phyloP scores from a whole-genome alignment of 495 filamentous ascomycete genomes.

The Viridothelium virens region DNA sequence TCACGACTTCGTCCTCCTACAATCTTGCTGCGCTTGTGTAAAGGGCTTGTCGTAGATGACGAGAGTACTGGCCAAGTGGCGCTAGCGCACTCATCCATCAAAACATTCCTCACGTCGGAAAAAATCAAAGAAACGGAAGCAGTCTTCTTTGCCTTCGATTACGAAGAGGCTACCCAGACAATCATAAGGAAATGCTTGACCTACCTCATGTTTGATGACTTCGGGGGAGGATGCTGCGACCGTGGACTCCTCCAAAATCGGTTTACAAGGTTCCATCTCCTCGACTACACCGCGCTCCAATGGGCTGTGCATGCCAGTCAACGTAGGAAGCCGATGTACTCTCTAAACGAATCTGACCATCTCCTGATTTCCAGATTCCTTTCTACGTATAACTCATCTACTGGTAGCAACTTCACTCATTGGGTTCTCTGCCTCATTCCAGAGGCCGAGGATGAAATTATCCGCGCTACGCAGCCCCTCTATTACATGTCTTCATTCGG shows the following conservation, averaged over 20 bases:
- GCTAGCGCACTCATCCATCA: constrained; percentile 17
- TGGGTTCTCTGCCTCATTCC: constrained; percentile 10
- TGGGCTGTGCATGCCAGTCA: constrained; percentile 3
- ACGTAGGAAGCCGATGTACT: neutral
- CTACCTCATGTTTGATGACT: constrained; percentile 18
- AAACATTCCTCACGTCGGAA: constrained; percentile 14
- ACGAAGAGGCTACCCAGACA: neutral
- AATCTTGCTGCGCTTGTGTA: constrained; percentile 11
- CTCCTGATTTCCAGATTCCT: constrained; percentile 6
- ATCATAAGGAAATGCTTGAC: constrained; percentile 18
- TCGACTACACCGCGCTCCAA: neutral
- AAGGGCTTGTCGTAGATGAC: constrained; percentile 10
- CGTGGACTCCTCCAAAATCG: neutral
- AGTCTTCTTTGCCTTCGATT: constrained; percentile 13
- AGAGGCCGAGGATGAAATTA: neutral
- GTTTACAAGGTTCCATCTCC: constrained; percentile 2
- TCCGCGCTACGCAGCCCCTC: constrained; percentile 1
- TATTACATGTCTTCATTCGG: constrained; percentile 7
- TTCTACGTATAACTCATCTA: neutral
- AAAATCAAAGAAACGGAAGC: constrained; percentile 13
- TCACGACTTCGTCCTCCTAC: constrained; percentile 7
- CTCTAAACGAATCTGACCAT: neutral
- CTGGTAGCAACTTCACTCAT: neutral
- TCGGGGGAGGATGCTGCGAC: neutral
- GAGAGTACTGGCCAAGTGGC: constrained; percentile 10